Evolutionary conservation across 768 basidiomycete species (phyloP).

Genomic region (Serendipita vermifera): DNA sequence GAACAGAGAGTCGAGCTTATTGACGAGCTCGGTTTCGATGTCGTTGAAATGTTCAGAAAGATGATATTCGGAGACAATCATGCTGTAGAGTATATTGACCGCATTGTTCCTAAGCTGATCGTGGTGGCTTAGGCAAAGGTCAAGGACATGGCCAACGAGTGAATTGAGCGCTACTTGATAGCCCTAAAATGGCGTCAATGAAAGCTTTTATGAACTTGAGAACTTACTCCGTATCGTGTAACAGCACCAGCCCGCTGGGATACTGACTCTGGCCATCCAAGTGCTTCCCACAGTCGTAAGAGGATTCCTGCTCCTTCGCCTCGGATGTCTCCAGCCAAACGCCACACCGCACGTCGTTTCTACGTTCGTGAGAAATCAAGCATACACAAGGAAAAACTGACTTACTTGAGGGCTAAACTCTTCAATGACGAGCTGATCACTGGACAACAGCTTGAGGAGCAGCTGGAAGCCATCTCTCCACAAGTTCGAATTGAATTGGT

Average conservation of each 20-base stretch:
- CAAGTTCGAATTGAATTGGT: conserved; percentile 56
- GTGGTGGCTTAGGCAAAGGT: conserved; percentile 88
- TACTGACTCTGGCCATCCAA: conserved; percentile 60
- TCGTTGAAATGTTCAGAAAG: conserved; percentile 72
- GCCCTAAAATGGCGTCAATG: conserved; percentile 34
- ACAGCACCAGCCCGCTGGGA: conserved; percentile 37
- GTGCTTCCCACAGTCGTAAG: conserved; percentile 68
- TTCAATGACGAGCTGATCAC: conserved; percentile 85
- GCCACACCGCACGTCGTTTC: conserved; percentile 94
- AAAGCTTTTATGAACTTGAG: not conserved
- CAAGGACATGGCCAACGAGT: conserved; percentile 80
- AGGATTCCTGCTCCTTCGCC: conserved; percentile 80
- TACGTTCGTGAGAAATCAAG: conserved; percentile 22
- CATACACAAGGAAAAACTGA: conserved; percentile 14
- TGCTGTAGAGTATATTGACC: conserved; percentile 84
- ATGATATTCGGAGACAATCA: conserved; percentile 89
- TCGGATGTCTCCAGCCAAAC: conserved; percentile 88
- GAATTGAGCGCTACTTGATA: conserved; percentile 75
- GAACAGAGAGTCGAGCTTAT: conserved; percentile 78
- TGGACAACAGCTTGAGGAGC: conserved; percentile 73
- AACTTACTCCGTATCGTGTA: conserved; percentile 57
- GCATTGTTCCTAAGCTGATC: conserved; percentile 83
- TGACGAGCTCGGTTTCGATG: conserved; percentile 88
- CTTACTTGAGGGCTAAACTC: conserved; percentile 84
- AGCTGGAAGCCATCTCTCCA: conserved; percentile 77